Evolutionary conservation across 768 basidiomycete genomes (phyloP), one percentile per base, ranked within the genome.

Genomic region (Mycena filopes): DNA sequence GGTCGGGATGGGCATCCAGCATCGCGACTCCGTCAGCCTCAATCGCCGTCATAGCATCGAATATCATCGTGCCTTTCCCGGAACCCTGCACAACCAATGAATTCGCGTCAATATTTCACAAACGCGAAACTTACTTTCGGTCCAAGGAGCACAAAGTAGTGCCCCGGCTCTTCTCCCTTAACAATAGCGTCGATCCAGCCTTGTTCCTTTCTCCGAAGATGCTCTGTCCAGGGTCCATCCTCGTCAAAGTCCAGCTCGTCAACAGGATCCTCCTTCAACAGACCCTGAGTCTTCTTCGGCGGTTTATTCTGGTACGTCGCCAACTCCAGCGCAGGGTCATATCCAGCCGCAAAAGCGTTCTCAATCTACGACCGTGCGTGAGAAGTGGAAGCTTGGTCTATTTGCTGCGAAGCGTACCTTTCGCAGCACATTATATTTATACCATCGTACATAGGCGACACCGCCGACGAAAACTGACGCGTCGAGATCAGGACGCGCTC

Each of bases 1-100:
- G 81, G 77, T 95, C 92, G 21, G 92, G 92, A 76, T 95, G 93
- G 16, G 91, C 94, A 73, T 93, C 92, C 72, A 89, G 90, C 80
- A 94, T 84, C 11, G 90, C 86, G 28, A 92, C 86, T 1, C 92
- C 84, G 43, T 85, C 83, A 5, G 93, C 94, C 56, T 88, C 80
- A 67, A 88, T 89, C 5, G 84, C 81, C 23, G 86, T 77, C 92
- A 96, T 95, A 3, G 91, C 85, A 60, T 95, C 90, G 57, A 95
- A 82, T 60, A 95, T 87, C 92, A 93, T 90, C 1, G 91, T 91
- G 15, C 89, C 89, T 79, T 95, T 93, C 7, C 92, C 91, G 20
- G 89, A 87, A n/a, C 94, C 91, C 87, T 91, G 56, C 3, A 60
- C 41, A 54, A 63, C 47, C 18, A 68, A 33, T 55, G 3, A 58